phyloP scores from a whole-genome alignment of 2,329 filamentous ascomycete genomes.

The Myrmaecium sp. region DNA sequence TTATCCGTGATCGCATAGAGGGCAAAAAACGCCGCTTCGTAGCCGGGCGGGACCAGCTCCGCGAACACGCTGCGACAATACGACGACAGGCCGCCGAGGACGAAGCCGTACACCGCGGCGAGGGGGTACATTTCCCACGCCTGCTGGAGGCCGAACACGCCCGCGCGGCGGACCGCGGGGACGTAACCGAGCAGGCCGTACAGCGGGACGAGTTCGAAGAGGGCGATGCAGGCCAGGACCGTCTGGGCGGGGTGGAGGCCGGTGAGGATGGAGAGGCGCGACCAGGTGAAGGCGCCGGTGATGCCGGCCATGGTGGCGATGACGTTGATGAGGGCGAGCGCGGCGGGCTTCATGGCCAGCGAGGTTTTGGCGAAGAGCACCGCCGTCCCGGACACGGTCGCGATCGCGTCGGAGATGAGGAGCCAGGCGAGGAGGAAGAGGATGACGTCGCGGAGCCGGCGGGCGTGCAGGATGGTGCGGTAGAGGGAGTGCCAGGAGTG shows the following conservation, averaged over 20 bases:
- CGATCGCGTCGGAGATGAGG: conserved; percentile 80
- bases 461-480: conserved; percentile 59
- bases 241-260: conserved; percentile 66
- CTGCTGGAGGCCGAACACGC: conserved; percentile 72
- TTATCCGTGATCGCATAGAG: conserved; percentile 97
- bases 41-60: conserved; percentile 84
- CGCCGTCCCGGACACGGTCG: conserved; percentile 85
- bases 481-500: conserved; percentile 81
- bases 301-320: conserved; percentile 76
- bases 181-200: conserved; percentile 84
- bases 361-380: conserved; percentile 92
- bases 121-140: conserved; percentile 95
- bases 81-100: conserved; percentile 78
- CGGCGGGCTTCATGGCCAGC: conserved; percentile 74
- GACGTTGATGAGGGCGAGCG: conserved; percentile 82
- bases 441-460: conserved; percentile 53
- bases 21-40: conserved; percentile 90
- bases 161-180: conserved; percentile 56
- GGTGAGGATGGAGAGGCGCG: conserved; percentile 53
- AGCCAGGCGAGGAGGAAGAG: conserved; percentile 86
- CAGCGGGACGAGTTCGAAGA: conserved; percentile 84
- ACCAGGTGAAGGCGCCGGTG: conserved; percentile 79
- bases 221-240: conserved; percentile 73
- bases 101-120: conserved; percentile 79
- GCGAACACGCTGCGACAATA: conserved; percentile 89